Percentiles rank a stretch among this genome's conserved stretches.
Evolutionary conservation across 345 rosid genomes (phyloP).

Genomic region (Salix brachista): DNA sequence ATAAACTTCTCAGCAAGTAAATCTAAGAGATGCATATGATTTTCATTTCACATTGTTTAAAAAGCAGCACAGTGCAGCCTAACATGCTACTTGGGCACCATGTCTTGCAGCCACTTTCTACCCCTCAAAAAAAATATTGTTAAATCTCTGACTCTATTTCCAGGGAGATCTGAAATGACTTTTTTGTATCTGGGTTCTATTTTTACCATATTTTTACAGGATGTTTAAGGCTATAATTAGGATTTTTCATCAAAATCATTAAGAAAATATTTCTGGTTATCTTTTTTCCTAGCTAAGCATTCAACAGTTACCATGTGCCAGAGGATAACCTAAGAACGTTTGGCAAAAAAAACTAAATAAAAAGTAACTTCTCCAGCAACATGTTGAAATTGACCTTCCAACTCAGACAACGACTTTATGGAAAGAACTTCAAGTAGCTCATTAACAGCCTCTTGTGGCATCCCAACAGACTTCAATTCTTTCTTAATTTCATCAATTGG

Average conservation of each 20-base stretch:
- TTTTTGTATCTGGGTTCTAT: not conserved
- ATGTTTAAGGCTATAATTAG: too few relatives aligned
- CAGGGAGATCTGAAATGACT: not conserved
- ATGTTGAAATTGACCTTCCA: constrained; percentile 59
- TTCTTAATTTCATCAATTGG: constrained; percentile 68
- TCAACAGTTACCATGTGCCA: not conserved
- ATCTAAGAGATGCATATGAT: not conserved
- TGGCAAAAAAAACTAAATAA: not conserved
- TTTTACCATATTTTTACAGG: not conserved
- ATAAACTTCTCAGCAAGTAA: not conserved
- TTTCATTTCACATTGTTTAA: not conserved
- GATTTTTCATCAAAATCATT: too few relatives aligned
- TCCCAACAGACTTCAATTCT: constrained; percentile 60
- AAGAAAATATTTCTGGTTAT: not conserved
- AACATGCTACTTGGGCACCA: too few relatives aligned
- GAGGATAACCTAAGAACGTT: not conserved
- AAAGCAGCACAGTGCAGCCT: not conserved
- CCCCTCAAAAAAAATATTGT: not conserved
- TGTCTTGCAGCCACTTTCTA: not conserved
- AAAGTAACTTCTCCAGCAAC: not conserved
- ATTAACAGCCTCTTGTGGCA: constrained; percentile 61
- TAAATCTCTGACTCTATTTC: not conserved
- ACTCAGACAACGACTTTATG: constrained; percentile 60
- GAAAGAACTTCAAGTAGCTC: constrained; percentile 74
- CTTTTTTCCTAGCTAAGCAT: not conserved